Evolutionary conservation across 345 rosid genomes (phyloP), one percentile per base, ranked within the genome.

Genomic region (Aquilaria malaccensis): DNA sequence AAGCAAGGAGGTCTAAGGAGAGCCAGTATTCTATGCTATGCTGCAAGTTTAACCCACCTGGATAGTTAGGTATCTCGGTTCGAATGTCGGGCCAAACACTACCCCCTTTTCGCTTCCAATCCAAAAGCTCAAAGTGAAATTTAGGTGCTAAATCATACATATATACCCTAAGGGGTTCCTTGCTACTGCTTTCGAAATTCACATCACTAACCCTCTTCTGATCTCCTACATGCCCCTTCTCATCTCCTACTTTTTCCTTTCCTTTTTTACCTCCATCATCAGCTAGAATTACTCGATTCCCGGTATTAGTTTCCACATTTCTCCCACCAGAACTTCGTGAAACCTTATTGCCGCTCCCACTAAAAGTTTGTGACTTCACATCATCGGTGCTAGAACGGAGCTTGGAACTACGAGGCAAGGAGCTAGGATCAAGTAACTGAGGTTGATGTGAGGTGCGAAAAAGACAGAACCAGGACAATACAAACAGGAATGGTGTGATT

Each of bases 21-120:
- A 94, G 76, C 99, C 99, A 94, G 66, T 88, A 94, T 66, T 90
- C 99, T 50, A 90, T 80, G 67, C 99, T 94, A 47, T 94, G 97
- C 30, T 94, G 97, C 93, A 90, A 71, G 71, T 94, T 94, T 77
- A 90, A 83, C 41, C 97, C 96, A 33, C 97, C 99, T 5, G 99
- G 93, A 74, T 94, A 83, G 1, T 50, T 56, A 0, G 97, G 99
- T 60, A 86, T 69, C 13, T 60, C 61, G 33, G 69, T 55, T 56
- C 62, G 75, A 37, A 90, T 67, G 55, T 94, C 89, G 41, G 99
- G 99, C 99, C 99, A 94, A 52, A 90, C 81, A n/a, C 55, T 41
- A 50, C 14, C 33, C 43, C 81, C 83, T 41, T 76, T 62, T 2
- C 84, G 70, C 62, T 85, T 85, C 96, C 97, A 94, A 50, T 63